Percentiles rank a stretch among this genome's conserved stretches.
These are phyloP conservation scores for Colletotrichum liriopes DNA, from an alignment of 2,329 filamentous ascomycete species.

Conservation along the genomic window DNA sequence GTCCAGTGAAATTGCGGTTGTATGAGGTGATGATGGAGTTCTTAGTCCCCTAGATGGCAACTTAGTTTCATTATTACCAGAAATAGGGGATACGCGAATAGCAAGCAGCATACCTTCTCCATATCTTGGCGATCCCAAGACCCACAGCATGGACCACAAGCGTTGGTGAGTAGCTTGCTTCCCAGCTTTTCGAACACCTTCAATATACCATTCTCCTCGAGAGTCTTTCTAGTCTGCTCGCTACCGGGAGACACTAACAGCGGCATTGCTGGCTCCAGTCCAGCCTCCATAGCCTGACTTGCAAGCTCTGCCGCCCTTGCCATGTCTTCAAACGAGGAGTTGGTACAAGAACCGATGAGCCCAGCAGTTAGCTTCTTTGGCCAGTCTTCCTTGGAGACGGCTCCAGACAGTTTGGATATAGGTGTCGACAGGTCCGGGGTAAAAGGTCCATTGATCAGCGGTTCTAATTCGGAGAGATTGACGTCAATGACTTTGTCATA, in stretches of 20 bases:
- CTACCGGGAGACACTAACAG: constrained; percentile 85
- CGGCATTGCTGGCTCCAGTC: constrained; percentile 80
- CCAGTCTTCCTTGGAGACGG: constrained; percentile 82
- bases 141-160: constrained; percentile 78
- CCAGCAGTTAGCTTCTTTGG: constrained; percentile 84
- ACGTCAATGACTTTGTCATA: constrained; percentile 84
- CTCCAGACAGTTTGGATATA: constrained; percentile 83
- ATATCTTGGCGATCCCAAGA: constrained; percentile 83
- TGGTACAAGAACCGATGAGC: constrained; percentile 85
- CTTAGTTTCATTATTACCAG: background rate
- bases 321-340: constrained; percentile 75
- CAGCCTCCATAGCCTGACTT: constrained; percentile 79
- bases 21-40: constrained; percentile 87
- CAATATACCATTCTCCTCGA: constrained; percentile 78
- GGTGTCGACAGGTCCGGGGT: constrained; percentile 84
- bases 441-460: constrained; percentile 85
- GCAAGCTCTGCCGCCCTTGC: constrained; percentile 81
- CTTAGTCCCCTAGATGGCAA: constrained; percentile 64
- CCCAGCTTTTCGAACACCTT: constrained; percentile 83
- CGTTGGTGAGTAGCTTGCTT: constrained; percentile 81
- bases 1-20: constrained; percentile 88
- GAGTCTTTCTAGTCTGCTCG: constrained; percentile 82
- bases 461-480: constrained; percentile 81
- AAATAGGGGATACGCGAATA: background rate
- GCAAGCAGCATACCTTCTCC: constrained; percentile 59